Base-by-base conservation (phyloP, 805 yeast genomes). In the Starmerella geochares region DNA sequence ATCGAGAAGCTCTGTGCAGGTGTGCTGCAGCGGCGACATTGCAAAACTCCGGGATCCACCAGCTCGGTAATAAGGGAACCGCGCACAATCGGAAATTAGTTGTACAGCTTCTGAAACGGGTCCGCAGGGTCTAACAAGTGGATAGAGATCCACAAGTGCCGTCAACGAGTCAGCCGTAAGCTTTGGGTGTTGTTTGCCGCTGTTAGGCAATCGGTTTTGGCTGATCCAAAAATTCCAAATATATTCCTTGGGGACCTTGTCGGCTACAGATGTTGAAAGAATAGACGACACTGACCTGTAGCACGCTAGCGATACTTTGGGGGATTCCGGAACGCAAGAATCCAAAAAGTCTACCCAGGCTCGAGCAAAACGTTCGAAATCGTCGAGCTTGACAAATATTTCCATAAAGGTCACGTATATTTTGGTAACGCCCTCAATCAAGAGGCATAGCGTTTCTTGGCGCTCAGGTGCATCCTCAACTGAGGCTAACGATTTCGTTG, bases 401-500 rank as follows among this genome's bases (percentile, higher is more conserved):
- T 48, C 35, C 41, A 81, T 66, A 59, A 75, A 79, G n/a, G 71
- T 71, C 2, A 74, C 65, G 56, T 73, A 84, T 2, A 90, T 60
- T 16, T 78, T 76, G 2, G 80, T 75, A 39, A 86, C 60, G 0
- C 96, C 96, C 24, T 73, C 74, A 16, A 84, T 64, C 0, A 83
- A 71, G 41, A 84, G 69, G 13, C 72, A 66, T 50, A 78, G 70
- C 50, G 86, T 82, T 45, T 83, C 92, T 16, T 76, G 68, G 70
- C 80, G 73, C 23, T 78, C 67, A 23, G 55, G 55, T 4, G 54
- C 50, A 50, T 55, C 31, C 58, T 60, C 14, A 32, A 51, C 33
- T 4, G 24, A 11, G 1, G 33, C 24, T 7, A 13, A 23, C 4
- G 24, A 54, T 24, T 50, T 42, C 40, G 53, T 52, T 3, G 61